Conservation (phyloP, 257 asterid genomes). For the Ligustrum vulgare region DNA sequence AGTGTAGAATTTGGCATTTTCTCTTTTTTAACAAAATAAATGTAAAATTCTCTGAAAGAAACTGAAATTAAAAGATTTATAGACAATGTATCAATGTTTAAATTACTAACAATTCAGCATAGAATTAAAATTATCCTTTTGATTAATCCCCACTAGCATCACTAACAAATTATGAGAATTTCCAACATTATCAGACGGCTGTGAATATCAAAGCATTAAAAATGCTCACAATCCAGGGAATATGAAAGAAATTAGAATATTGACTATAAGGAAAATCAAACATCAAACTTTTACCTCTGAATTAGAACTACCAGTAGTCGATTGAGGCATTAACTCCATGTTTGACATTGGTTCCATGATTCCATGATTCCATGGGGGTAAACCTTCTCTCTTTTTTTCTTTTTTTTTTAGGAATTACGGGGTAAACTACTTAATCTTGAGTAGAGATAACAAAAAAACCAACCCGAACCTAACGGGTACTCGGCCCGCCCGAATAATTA, state of each 20-base stretch:
- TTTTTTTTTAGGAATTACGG: too few relatives aligned
- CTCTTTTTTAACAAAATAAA: constrained; percentile 59
- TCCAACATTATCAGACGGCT: neutral
- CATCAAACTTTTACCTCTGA: constrained; percentile 46
- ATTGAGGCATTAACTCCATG: too few relatives aligned
- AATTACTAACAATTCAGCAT: constrained; percentile 13
- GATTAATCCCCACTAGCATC: constrained; percentile 83
- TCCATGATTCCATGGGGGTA: too few relatives aligned
- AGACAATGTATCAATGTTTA: constrained; percentile 7
- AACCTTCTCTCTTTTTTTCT: too few relatives aligned
- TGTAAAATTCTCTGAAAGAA: constrained; percentile 89
- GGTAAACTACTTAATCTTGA: too few relatives aligned
- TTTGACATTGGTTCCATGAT: too few relatives aligned
- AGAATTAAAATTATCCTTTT: constrained; percentile 68
- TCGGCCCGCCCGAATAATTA: too few relatives aligned
- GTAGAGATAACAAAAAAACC: too few relatives aligned
- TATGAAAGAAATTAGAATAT: constrained; percentile 10
- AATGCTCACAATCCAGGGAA: neutral
- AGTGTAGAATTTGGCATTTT: too few relatives aligned
- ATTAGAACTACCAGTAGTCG: constrained; percentile 56
- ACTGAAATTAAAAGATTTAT: constrained; percentile 52
- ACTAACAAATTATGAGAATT: constrained; percentile 62
- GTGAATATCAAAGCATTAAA: neutral
- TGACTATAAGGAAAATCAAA: neutral
- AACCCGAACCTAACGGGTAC: too few relatives aligned